These are phyloP conservation scores for Pachysolen tannophilus DNA, from an alignment of 805 yeast species.

Conservation along the genomic window DNA sequence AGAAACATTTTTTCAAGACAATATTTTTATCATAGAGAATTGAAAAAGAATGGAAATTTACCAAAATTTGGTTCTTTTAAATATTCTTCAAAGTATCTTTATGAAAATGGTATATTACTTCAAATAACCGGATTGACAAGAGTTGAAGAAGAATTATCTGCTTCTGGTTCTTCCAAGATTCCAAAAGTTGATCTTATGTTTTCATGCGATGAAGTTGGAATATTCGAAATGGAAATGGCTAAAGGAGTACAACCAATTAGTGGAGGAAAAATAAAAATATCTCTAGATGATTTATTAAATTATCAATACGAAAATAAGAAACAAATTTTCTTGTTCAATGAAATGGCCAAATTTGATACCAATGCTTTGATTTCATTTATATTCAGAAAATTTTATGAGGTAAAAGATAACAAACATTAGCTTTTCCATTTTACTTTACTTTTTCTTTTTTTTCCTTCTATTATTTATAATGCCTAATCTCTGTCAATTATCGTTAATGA, in stretches of 20 bases:
- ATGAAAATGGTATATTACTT: constrained; percentile 62
- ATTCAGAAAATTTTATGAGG: constrained; percentile 67
- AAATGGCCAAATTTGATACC: constrained; percentile 62
- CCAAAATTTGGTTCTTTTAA: constrained; percentile 74
- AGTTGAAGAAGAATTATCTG: constrained; percentile 5
- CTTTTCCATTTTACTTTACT: no score
- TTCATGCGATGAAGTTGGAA: constrained; percentile 66
- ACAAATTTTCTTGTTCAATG: constrained; percentile 51
- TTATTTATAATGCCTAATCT: no score
- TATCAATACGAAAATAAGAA: constrained; percentile 64
- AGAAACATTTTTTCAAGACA: constrained; percentile 60
- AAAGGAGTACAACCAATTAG: constrained; percentile 62
- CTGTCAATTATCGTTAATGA: no score
- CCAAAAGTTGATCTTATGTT: constrained; percentile 70
- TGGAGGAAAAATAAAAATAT: constrained; percentile 46
- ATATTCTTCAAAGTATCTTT: constrained; percentile 65
- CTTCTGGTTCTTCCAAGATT: constrained; percentile 33
- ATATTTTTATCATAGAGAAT: constrained; percentile 64
- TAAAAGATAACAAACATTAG: constrained; percentile 18
- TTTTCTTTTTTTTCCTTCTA: no score
- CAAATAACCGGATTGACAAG: constrained; percentile 45
- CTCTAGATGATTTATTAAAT: constrained; percentile 64
- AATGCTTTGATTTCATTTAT: constrained; percentile 60
- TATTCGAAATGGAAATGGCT: constrained; percentile 67
- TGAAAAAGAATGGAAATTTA: constrained; percentile 55